Percentiles rank a stretch among this genome's conserved stretches.
phyloP scores from a whole-genome alignment of 192 early-diverging fungal genomes.

The Gaertneriomyces semiglobifer region DNA sequence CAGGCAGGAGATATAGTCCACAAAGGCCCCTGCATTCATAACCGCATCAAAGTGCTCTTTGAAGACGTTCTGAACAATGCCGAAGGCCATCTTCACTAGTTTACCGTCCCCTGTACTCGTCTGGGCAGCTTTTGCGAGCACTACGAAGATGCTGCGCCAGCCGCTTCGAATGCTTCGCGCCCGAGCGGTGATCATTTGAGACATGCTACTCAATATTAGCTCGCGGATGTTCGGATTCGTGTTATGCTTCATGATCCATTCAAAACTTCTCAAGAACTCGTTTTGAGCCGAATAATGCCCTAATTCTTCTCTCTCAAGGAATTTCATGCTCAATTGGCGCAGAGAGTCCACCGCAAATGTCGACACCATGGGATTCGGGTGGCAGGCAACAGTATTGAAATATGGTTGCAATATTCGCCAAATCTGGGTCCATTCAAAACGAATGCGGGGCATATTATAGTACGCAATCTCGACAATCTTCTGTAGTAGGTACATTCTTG shows the following conservation, averaged over 20 bases:
- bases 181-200: slow-evolving; percentile 69
- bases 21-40: slow-evolving; percentile 49
- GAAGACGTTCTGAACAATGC: slow-evolving; percentile 59
- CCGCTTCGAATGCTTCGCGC: slow-evolving; percentile 78
- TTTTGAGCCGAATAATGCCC: slow-evolving; percentile 91
- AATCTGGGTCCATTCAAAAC: slow-evolving; percentile 91
- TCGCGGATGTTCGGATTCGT: slow-evolving; percentile 72
- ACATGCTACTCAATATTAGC: slow-evolving; percentile 43
- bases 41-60: slow-evolving; percentile 65
- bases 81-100: slow-evolving; percentile 74
- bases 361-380: slow-evolving; percentile 77
- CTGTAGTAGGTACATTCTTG: slow-evolving; percentile 87
- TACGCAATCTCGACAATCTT: slow-evolving; percentile 95
- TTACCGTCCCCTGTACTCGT: slow-evolving; percentile 56
- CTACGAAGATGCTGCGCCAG: slow-evolving; percentile 54
- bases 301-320: slow-evolving; percentile 88
- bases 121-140: slow-evolving; percentile 69
- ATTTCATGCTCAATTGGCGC: slow-evolving; percentile 89
- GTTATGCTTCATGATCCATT: slow-evolving; percentile 75
- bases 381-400: slow-evolving; percentile 81
- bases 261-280: slow-evolving; percentile 90
- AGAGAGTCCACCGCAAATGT: slow-evolving; percentile 89
- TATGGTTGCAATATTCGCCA: slow-evolving; percentile 69
- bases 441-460: slow-evolving; percentile 95
- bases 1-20: slow-evolving; percentile 49